Evolutionary conservation across 495 filamentous ascomycete genomes (phyloP), one percentile per base, ranked within the genome.

Genomic region (Terfezia claveryi): DNA sequence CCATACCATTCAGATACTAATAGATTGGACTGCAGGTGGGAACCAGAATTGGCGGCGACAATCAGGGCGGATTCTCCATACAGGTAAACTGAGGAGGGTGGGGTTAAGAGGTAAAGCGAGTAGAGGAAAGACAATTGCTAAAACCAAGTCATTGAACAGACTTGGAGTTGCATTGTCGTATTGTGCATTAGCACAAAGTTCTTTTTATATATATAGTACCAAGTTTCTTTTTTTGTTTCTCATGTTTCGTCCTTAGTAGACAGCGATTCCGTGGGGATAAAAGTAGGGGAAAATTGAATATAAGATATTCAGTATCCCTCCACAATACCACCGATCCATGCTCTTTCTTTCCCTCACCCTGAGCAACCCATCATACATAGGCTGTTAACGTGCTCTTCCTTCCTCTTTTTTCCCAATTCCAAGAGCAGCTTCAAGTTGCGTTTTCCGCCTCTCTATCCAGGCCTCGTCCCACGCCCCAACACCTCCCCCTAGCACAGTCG

Each of bases 31-130:
- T 38, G 92, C 73, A 94, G 93, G 72, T 98, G 91, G 91, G 92
- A 98, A 71, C 87, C 91, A 7, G 91, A 98, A 69, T 72, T 98
- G 61, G 92, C 89, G 2, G 92, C 92, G 53, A 80, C 76, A 55
- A 87, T 87, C 62, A 79, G 85, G 66, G 91, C 91, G 11, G 85
- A 91, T 72, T 79, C 83, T 55, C 85, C 85, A 27, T 91, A 91
- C 72, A 80, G 85, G 74, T 91, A 82, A 74, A 54, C 38, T 23
- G 51, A 37, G 11, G 50, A 50, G 12, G 2, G 7, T 14, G 12
- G 41, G 14, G 41, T 49, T 20, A 14, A 20, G 41, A 2, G 12
- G 14, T 14, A 7, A 4, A 49, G 12, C 17, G 41, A n/a, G 27
- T 27, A 27, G 27, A 27, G 27, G 27, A 27, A 27, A 27, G 27